phyloP scores from a whole-genome alignment of 1,284 basidiomycete species.

The Sporisorium exsertum region DNA sequence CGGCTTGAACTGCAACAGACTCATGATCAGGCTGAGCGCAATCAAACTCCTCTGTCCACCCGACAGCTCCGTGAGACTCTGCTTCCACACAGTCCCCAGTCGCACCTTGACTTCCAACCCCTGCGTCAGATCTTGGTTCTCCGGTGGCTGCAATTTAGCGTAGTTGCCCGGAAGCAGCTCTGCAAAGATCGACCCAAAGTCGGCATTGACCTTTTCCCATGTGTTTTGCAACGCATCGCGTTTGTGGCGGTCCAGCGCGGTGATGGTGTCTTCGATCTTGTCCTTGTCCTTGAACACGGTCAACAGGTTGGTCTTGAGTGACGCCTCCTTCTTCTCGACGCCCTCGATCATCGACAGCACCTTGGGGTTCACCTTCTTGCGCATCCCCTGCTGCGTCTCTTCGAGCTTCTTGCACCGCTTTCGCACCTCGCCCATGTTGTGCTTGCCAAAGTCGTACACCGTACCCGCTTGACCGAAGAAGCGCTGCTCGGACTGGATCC shows the following conservation, averaged over 20 bases:
- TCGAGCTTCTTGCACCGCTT: slow-evolving; percentile 82
- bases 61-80: slow-evolving; percentile 93
- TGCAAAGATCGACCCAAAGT: slow-evolving; percentile 96
- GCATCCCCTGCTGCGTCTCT: slow-evolving; percentile 84
- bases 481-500: slow-evolving; percentile 86
- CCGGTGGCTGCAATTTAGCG: slow-evolving; percentile 92
- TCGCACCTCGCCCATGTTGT: slow-evolving; percentile 78
- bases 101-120: slow-evolving; percentile 97
- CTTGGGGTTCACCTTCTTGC: slow-evolving; percentile 94
- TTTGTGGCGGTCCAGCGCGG: slow-evolving; percentile 92
- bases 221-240: slow-evolving; percentile 91
- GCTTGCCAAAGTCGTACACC: slow-evolving; percentile 84
- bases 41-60: slow-evolving; percentile 97
- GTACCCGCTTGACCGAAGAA: slow-evolving; percentile 84
- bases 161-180: slow-evolving; percentile 97
- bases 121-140: slow-evolving; percentile 90
- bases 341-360: slow-evolving; percentile 97
- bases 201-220: slow-evolving; percentile 91
- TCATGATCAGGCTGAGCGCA: slow-evolving; percentile 96
- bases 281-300: slow-evolving; percentile 92
- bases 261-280: slow-evolving; percentile 95
- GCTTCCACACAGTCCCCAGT: slow-evolving; percentile 95
- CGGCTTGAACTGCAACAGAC: slow-evolving; percentile 96
- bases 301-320: slow-evolving; percentile 86
- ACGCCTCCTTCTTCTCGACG: slow-evolving; percentile 92